Percentiles rank a stretch among this genome's conserved stretches.
These are phyloP conservation scores for Colletotrichum incanum DNA, from an alignment of 2,329 filamentous ascomycete genomes.

Conservation along the genomic window DNA sequence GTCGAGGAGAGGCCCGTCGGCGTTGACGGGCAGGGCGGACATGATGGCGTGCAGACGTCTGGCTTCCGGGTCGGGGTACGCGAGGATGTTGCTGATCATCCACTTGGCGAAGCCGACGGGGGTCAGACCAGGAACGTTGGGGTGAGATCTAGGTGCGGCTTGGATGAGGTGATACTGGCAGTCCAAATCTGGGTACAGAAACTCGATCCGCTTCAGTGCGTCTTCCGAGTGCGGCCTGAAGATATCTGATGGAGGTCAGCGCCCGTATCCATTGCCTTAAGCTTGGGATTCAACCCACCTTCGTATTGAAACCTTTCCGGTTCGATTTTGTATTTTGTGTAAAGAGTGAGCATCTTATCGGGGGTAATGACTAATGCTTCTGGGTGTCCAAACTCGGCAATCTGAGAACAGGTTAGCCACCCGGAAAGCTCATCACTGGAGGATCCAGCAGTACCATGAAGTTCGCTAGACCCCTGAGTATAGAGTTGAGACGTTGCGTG, in stretches of 20 bases:
- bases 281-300: conserved; percentile 60
- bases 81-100: conserved; percentile 80
- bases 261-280: background rate
- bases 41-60: conserved; percentile 79
- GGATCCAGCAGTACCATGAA: conserved; percentile 73
- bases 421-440: too few relatives aligned
- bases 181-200: conserved; percentile 69
- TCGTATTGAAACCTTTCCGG: conserved; percentile 79
- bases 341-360: conserved; percentile 82
- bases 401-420: conserved; percentile 45
- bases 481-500: conserved; percentile 78
- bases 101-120: conserved; percentile 79
- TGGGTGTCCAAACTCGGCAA: conserved; percentile 47
- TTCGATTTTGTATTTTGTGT: conserved; percentile 75
- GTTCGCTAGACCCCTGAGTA: conserved; percentile 80
- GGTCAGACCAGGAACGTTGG: conserved; percentile 76
- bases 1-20: conserved; percentile 65
- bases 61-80: conserved; percentile 83
- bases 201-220: conserved; percentile 67
- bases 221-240: conserved; percentile 63
- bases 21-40: conserved; percentile 77
- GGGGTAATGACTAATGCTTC: conserved; percentile 78
- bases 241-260: conserved; percentile 58
- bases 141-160: conserved; percentile 63
- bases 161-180: conserved; percentile 79